Evolutionary conservation across 495 filamentous ascomycete genomes (phyloP), one percentile per base, ranked within the genome.

Genomic region (Neurospora sp.): DNA sequence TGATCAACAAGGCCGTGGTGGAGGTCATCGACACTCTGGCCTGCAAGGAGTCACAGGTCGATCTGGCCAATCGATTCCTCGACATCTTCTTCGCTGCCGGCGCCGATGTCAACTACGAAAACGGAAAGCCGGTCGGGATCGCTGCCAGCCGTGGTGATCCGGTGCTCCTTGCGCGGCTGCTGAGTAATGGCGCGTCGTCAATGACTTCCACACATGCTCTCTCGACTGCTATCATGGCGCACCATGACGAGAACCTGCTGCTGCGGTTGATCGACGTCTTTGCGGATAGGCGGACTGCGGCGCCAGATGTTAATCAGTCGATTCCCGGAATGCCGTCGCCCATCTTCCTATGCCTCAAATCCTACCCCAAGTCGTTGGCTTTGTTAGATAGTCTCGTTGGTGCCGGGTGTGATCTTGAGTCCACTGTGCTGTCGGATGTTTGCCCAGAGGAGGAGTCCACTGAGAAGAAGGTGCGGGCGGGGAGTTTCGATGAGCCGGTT

Each of bases 51-150:
- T 66, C 77, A 1, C 73, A 75, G 20, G 75, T 72, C 6, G 69
- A 79, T 22, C 8, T 84, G 4, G 80, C 80, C 3, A 76, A 77
- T 41, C 70, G 74, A 8, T 76, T 84, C 14, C 70, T 82, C n/a
- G 77, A 79, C 42, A 69, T 79, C 5, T 74, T 85, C 18, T 79
- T 85, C 31, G 79, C 77, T 5, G 71, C 81, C 11, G 77, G 78
- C 1, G 83, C 79, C 12, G 79, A 84, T 72, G 79, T 83, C 46
- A 83, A 84, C 70, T 77, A 81, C 70, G 82, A 85, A 31, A 76
- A 80, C 68, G 83, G 83, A 7, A 83, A 83, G 73, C 81, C 78
- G 3, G 46, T 84, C 41, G 78, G 79, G 31, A 77, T 82, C 18
- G 83, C 82, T 2, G 83, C 81, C 2, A 76, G 76, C 2, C 76